Base-by-base conservation (phyloP, 139 green algal species). In the Volvox reticuliferus region DNA sequence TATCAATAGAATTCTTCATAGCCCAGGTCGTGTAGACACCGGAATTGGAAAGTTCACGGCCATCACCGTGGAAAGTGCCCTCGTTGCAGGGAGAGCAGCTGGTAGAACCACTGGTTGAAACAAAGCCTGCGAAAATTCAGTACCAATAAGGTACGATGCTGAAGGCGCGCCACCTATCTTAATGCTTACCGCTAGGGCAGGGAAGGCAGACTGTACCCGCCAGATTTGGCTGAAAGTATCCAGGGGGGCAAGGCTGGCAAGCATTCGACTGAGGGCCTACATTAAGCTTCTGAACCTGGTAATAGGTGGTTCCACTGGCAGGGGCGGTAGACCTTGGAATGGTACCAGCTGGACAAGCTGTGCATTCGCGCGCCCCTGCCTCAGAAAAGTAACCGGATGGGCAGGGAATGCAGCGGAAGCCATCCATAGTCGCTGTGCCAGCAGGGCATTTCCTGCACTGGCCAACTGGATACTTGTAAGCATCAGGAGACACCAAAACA, bases 201-300 rank as follows among this genome's bases (percentile, higher is more conserved):
- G 87, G 87, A 77, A 91, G 0, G 87, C 87, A 91, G 33, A 86
- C 61, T 0, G 61, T 86, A 14, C 87, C 87, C 3, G 87, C 87
- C 24, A 86, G 62, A 32, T 79, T 86, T 2, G 87, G 87, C 76
- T 91, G 87, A 26, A 86, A 91, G 35, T 91, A 91, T 44, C 87
- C 87, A 35, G 75, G 33, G 9, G 87, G 87, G 76, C 87, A 91
- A 1, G 28, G 21, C 22, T 69, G 30, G 87, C 87, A 91, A 2
- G 62, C 65, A 28, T 50, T 28, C 2, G 67, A 24, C n/a, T 86
- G 44, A 26, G 79, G 79, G n/a, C 85, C 85, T 16, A 26, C 18
- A 28, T 82, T 73, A 2, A 89, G 44, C 24, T 13, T 73, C 44
- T 82, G 37, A 17, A 84, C 30, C 30, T 90, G 86, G 21, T 44